A percentile compares a stretch with the other conserved stretches of the same genome.
Evolutionary conservation across 2,329 filamentous ascomycete genomes (phyloP).

Genomic region (Chaetomium sp.): DNA sequence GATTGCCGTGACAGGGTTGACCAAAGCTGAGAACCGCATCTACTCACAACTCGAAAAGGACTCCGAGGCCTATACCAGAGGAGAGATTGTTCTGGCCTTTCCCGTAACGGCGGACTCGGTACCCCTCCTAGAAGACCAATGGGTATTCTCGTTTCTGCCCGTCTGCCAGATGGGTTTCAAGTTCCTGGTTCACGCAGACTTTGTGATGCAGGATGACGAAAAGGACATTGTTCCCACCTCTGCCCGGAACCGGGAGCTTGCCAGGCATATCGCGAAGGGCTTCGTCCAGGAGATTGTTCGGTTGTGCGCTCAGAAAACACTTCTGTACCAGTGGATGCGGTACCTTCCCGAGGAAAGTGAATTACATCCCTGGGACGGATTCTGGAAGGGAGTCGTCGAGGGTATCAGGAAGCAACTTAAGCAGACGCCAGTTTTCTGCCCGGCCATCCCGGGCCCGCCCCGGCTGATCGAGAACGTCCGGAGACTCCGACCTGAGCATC

Average conservation of each 20-base stretch:
- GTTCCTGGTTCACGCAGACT: constrained; percentile 46
- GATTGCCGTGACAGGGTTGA: constrained; percentile 24
- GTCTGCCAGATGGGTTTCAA: constrained; percentile 38
- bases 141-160: constrained; percentile 42
- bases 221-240: constrained; percentile 36
- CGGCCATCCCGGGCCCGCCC: constrained; percentile 4
- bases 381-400: constrained; percentile 1
- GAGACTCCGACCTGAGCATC: constrained; percentile 4
- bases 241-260: constrained; percentile 32
- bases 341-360: constrained; percentile 33
- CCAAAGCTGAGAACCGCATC: constrained; percentile 31
- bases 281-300: constrained; percentile 35
- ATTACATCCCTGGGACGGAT: constrained; percentile 1
- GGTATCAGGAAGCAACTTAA: constrained; percentile 1
- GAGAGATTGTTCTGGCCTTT: constrained; percentile 40
- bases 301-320: constrained; percentile 32
- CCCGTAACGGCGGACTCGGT: constrained; percentile 29
- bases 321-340: constrained; percentile 40
- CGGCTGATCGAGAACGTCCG: neutral
- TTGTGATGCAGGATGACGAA: constrained; percentile 40
- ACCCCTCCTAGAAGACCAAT: constrained; percentile 35
- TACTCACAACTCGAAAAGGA: constrained; percentile 26
- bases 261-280: constrained; percentile 30
- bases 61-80: constrained; percentile 17
- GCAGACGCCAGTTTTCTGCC: neutral